Conservation (phyloP, 176 grass and related monocot genomes). For the Otatea glauca region DNA sequence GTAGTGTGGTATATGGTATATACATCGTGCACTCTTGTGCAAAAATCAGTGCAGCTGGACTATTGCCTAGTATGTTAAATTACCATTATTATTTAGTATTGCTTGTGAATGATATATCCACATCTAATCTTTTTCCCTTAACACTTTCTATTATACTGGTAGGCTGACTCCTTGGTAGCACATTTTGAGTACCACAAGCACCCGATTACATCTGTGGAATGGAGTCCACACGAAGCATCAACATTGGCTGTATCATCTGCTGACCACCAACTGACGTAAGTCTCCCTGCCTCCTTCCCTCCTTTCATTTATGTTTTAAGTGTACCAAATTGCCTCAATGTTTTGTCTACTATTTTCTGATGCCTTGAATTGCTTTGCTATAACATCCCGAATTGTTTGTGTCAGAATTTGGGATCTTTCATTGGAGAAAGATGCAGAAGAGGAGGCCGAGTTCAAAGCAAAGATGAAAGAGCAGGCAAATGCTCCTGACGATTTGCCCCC, state of each 20-base stretch:
- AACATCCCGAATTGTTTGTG: background rate
- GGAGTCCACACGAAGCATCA: constrained; percentile 89
- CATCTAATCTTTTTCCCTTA: background rate
- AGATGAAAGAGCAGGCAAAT: constrained; percentile 83
- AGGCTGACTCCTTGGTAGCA: constrained; percentile 64
- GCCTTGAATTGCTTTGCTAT: background rate
- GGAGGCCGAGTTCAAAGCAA: constrained; percentile 85
- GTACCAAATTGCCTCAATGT: background rate
- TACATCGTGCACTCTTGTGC: background rate
- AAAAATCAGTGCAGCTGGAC: background rate
- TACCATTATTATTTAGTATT: background rate
- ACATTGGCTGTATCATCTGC: constrained; percentile 85
- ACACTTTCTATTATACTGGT: constrained; percentile 16
- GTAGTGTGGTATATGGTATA: background rate
- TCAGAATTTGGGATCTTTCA: constrained; percentile 93
- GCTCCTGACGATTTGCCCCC: constrained; percentile 87
- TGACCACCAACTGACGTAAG: constrained; percentile 90
- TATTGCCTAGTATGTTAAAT: background rate
- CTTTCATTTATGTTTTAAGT: background rate
- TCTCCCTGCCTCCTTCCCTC: background rate
- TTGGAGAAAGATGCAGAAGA: constrained; percentile 89
- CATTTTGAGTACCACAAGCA: constrained; percentile 91
- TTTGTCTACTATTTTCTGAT: background rate
- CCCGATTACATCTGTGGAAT: constrained; percentile 88
- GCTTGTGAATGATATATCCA: background rate